phyloP scores from a whole-genome alignment of 208 protist genomes.

The Phytomonas francai region DNA sequence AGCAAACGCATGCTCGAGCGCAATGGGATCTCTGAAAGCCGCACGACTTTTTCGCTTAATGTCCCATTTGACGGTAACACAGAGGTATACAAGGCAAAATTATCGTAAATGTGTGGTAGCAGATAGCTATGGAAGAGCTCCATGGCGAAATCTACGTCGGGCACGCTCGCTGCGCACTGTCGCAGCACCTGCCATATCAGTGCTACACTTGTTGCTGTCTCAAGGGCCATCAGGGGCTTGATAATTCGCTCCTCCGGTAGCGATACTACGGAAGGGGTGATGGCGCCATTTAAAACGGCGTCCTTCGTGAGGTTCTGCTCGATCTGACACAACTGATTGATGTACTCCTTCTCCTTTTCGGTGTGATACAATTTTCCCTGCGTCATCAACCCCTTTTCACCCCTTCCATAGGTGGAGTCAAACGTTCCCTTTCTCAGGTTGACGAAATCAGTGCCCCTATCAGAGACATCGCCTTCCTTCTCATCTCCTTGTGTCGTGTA shows the following conservation, averaged over 20 bases:
- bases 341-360: background rate
- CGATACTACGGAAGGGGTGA: constrained; percentile 30
- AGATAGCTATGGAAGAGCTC: constrained; percentile 59
- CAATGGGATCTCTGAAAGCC: constrained; percentile 47
- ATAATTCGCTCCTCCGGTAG: constrained; percentile 51
- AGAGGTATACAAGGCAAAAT: constrained; percentile 27
- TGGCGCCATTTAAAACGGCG: background rate
- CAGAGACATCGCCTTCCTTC: background rate
- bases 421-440: background rate
- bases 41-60: constrained; percentile 66
- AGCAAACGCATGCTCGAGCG: constrained; percentile 13
- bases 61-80: constrained; percentile 40
- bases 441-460: background rate
- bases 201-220: constrained; percentile 51
- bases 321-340: background rate
- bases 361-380: background rate
- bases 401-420: background rate
- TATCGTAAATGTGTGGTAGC: constrained; percentile 70
- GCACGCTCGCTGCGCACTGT: constrained; percentile 35
- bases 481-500: constrained; percentile 1
- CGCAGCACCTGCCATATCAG: constrained; percentile 71
- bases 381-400: background rate
- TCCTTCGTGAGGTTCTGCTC: background rate
- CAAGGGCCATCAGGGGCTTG: constrained; percentile 39
- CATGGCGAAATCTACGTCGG: constrained; percentile 49